A percentile compares a stretch with the other conserved stretches of the same genome.
These are phyloP conservation scores for Liriodendron chinense DNA, from an alignment of 164 flowering plant genomes.

Conservation along the genomic window DNA sequence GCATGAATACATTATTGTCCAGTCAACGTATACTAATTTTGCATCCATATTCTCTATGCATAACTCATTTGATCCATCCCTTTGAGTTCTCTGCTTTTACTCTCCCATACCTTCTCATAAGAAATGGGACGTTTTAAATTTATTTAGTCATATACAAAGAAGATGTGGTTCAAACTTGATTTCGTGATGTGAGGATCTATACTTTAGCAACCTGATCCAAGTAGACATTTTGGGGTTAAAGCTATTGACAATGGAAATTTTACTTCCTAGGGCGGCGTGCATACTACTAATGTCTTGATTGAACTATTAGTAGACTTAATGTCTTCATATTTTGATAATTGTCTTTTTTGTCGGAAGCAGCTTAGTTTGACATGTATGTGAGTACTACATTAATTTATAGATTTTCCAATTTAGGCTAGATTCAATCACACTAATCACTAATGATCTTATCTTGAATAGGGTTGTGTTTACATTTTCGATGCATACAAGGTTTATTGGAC, in stretches of 20 bases:
- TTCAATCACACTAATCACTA: background rate
- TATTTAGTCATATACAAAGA: background rate
- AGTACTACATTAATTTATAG: background rate
- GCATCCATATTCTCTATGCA: too few relatives aligned
- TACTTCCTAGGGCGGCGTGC: background rate
- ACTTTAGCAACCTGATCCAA: background rate
- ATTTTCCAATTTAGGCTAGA: background rate
- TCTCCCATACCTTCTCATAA: too few relatives aligned
- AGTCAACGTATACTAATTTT: too few relatives aligned
- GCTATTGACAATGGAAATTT: background rate
- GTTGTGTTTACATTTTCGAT: conserved; percentile 82
- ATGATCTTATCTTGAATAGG: conserved; percentile 39
- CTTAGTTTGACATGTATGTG: background rate
- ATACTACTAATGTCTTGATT: background rate
- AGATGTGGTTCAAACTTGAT: background rate
- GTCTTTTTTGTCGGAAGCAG: background rate
- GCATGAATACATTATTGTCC: too few relatives aligned
- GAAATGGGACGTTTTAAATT: too few relatives aligned
- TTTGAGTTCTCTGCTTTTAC: too few relatives aligned
- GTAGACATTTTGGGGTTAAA: background rate
- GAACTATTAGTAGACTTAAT: too few relatives aligned
- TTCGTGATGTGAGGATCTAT: background rate
- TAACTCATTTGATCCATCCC: too few relatives aligned
- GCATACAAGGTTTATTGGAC: conserved; percentile 91
- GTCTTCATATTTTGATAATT: background rate